Base-by-base conservation (phyloP, 2,329 filamentous ascomycete genomes). In the Cladosporium sp. region DNA sequence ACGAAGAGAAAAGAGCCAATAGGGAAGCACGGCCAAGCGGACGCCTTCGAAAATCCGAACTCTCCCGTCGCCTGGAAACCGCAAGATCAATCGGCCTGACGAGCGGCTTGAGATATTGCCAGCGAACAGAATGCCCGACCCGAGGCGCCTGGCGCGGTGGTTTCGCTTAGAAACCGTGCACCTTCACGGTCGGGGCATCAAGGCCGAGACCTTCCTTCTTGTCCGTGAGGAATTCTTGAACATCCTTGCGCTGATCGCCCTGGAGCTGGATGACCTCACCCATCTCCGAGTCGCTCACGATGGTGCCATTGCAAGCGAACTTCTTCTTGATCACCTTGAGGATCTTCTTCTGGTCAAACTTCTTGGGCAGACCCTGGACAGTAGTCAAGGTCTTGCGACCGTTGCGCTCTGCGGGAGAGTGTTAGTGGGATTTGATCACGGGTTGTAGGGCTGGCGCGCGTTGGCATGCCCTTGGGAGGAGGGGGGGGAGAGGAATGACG, bases 271-370 rank as follows among this genome's bases (percentile, higher is more conserved):
- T 96, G 81, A 97, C 92, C 80, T 97, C 91, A 71, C 92, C 92
- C 88, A 96, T 95, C 76, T 95, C 90, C 64, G 81, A 82, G 76
- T 97, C 92, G 70, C 83, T 83, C 75, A 97, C 91, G 73, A 97
- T 94, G 77, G 91, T 97, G 82, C 93, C 93, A 96, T 98, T 97
- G 88, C 92, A 97, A 74, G 93, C 92, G 69, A 97, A 97, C 72
- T 95, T 93, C 84, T 97, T 97, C 85, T 97, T 97, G 80, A 97
- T 95, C 75, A 95, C 91, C 80, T 96, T 96, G 68, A 98, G 85
- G 72, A 98, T 96, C 79, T 96, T 96, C 84, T 96, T 97, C 76
- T 93, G 90, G 77, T 96, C 92, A 70, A 96, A 97, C 72, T 97
- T 96, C 80, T 93, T 93, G 59, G 93, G 92, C 67, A 98, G 85